These are phyloP conservation scores for Coemansia aciculifera DNA, from an alignment of 192 early-diverging fungal genomes.

Conservation along the genomic window DNA sequence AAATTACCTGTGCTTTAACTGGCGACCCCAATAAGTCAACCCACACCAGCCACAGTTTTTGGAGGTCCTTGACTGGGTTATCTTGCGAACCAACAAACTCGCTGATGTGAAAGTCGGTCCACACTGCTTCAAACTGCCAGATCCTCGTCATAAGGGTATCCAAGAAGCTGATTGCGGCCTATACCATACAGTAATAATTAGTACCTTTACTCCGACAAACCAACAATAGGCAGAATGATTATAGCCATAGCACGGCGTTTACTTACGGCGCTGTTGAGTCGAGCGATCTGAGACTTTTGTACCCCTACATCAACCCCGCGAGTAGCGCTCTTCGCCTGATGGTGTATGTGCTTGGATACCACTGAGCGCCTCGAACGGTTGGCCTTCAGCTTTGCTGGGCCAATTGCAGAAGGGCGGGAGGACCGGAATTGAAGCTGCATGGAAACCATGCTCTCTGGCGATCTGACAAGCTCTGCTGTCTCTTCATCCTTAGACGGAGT, in stretches of 20 bases:
- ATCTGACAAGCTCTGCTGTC: background rate
- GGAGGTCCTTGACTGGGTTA: constrained; percentile 16
- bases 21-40: constrained; percentile 40
- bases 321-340: background rate
- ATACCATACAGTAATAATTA: background rate
- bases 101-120: constrained; percentile 43
- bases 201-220: too few species aligned
- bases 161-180: constrained; percentile 38
- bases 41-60: constrained; percentile 43
- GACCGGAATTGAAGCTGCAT: constrained; percentile 16
- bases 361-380: background rate
- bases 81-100: constrained; percentile 25
- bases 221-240: background rate
- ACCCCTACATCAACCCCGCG: background rate
- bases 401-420: constrained; percentile 11
- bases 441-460: constrained; percentile 27
- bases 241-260: background rate
- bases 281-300: constrained; percentile 24
- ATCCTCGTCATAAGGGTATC: constrained; percentile 18
- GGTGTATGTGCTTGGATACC: constrained; percentile 5
- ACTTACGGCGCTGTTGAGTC: constrained; percentile 28
- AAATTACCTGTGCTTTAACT: constrained; percentile 19
- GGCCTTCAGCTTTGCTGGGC: constrained; percentile 23
- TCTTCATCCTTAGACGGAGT: background rate
- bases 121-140: constrained; percentile 37